Evolutionary conservation across 306 rosid species (phyloP).

Genomic region (Cyamopsis tetragonoloba): DNA sequence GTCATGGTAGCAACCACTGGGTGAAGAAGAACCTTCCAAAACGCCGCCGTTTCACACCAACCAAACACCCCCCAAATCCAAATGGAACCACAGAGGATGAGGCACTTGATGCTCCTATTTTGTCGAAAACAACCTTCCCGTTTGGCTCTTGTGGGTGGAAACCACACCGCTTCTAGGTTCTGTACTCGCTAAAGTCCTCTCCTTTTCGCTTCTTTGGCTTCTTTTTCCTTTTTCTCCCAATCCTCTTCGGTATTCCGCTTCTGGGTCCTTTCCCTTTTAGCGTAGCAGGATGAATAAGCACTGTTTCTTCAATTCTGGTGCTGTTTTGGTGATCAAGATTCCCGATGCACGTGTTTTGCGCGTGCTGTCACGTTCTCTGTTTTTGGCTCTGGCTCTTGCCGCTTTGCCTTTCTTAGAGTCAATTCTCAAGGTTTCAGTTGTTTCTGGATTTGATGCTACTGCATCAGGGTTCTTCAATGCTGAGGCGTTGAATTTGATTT

Average conservation of each 20-base stretch:
- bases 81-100: slow-evolving; percentile 63
- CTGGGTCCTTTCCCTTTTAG: slow-evolving; percentile 25
- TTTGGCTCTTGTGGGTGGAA: slow-evolving; percentile 70
- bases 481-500: slow-evolving; percentile 39
- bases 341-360: slow-evolving; percentile 44
- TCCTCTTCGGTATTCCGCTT: slow-evolving; percentile 18
- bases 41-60: neutral
- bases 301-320: slow-evolving; percentile 25
- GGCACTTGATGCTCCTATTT: slow-evolving; percentile 45
- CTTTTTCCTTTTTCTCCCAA: neutral
- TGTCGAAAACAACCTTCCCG: slow-evolving; percentile 38
- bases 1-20: slow-evolving; percentile 20
- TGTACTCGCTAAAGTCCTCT: slow-evolving; percentile 49
- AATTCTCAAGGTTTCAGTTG: slow-evolving; percentile 23
- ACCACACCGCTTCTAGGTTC: slow-evolving; percentile 74
- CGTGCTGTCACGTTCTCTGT: slow-evolving; percentile 46
- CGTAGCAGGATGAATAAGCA: slow-evolving; percentile 22
- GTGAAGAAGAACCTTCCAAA: slow-evolving; percentile 24
- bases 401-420: slow-evolving; percentile 39
- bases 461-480: slow-evolving; percentile 10
- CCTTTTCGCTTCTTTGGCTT: neutral
- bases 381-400: slow-evolving; percentile 49
- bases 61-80: neutral
- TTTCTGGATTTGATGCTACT: slow-evolving; percentile 13
- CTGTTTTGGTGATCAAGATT: slow-evolving; percentile 45